These are phyloP conservation scores for Quercus wislizeni DNA, from an alignment of 306 rosid species.

Conservation along the genomic window DNA sequence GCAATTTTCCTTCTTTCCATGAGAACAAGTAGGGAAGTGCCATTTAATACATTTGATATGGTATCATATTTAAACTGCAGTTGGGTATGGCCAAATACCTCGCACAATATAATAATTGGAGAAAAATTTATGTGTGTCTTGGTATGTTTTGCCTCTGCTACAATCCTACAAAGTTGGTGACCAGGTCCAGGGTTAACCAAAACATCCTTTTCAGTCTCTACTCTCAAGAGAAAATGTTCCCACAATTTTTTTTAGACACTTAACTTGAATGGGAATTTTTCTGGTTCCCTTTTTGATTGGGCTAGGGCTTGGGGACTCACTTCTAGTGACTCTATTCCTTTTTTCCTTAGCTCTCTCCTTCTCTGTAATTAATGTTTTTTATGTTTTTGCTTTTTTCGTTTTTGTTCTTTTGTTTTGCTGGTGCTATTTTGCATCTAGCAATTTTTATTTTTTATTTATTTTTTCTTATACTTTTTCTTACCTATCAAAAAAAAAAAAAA, in stretches of 20 bases:
- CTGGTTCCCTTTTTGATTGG: too few relatives aligned
- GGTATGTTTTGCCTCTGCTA: background rate
- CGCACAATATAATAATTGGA: background rate
- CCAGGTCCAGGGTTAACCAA: background rate
- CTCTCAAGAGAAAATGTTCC: background rate
- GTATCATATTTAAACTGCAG: background rate
- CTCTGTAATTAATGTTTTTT: too few relatives aligned
- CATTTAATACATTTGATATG: background rate
- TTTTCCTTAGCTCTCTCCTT: too few relatives aligned
- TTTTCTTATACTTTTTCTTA: too few relatives aligned
- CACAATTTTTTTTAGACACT: background rate
- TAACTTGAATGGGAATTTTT: too few relatives aligned
- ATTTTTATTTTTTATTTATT: too few relatives aligned
- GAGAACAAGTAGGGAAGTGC: background rate
- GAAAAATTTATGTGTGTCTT: background rate
- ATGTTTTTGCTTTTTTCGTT: too few relatives aligned
- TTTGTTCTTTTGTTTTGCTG: too few relatives aligned
- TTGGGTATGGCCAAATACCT: background rate
- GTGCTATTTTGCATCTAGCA: too few relatives aligned
- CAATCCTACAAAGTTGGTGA: background rate
- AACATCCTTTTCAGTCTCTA: background rate
- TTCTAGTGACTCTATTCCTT: too few relatives aligned
- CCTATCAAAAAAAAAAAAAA: too few relatives aligned
- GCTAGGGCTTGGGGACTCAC: too few relatives aligned
- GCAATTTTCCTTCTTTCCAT: background rate